phyloP scores from a whole-genome alignment of 176 grass and related monocot genomes.

The Puya raimondii region DNA sequence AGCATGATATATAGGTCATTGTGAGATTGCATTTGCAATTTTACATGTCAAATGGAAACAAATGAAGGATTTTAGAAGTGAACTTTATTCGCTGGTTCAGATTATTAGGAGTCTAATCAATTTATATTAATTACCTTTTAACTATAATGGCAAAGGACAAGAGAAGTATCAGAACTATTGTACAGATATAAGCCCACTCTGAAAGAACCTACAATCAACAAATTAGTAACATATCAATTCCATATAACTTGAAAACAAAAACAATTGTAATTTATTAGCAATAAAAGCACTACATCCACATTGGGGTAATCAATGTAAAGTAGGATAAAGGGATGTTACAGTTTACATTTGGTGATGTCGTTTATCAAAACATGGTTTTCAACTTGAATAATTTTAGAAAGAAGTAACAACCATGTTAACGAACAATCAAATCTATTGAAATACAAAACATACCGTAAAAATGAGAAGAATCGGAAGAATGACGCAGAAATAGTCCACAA shows the following conservation, averaged over 20 bases:
- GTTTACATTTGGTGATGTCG: too few relatives aligned
- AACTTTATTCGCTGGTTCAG: conserved; percentile 1
- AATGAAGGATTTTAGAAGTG: conserved; percentile 19
- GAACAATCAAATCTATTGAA: neutral
- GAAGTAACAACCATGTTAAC: neutral
- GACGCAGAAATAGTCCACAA: conserved; percentile 53
- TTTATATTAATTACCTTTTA: conserved; percentile 48
- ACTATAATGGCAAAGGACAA: conserved; percentile 30
- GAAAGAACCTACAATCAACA: conserved; percentile 42
- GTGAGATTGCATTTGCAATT: conserved; percentile 8
- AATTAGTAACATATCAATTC: conserved; percentile 9
- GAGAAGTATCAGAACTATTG: conserved; percentile 35
- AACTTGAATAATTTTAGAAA: conserved; percentile 11
- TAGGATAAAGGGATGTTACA: too few relatives aligned
- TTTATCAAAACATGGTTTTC: conserved; percentile 2
- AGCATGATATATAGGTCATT: neutral
- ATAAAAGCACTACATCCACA: neutral
- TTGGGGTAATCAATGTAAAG: neutral
- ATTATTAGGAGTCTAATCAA: conserved; percentile 6
- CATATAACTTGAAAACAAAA: conserved; percentile 1
- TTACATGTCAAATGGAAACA: conserved; percentile 4
- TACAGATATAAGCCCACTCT: conserved; percentile 52
- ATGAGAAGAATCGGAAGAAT: conserved; percentile 66
- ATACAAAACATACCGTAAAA: conserved; percentile 59
- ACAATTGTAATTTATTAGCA: neutral